Evolutionary conservation across 2,329 filamentous ascomycete species (phyloP).

Genomic region (Phoma sp.): DNA sequence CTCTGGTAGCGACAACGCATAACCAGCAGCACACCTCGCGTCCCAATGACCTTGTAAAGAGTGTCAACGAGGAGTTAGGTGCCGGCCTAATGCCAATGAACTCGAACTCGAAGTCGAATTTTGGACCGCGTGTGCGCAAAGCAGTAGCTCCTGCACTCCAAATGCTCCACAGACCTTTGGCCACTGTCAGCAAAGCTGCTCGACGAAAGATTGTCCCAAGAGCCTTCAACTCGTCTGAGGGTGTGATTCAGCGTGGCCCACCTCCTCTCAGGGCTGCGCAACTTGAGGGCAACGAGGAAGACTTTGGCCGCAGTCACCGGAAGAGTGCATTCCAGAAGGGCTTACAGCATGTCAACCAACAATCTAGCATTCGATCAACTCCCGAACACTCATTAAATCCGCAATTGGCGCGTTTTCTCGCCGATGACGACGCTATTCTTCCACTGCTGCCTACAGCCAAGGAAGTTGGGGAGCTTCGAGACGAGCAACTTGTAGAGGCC

Average conservation of each 20-base stretch:
- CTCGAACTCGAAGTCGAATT: neutral
- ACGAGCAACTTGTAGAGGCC: neutral
- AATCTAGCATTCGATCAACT: slow-evolving; percentile 22
- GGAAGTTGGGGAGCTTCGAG: slow-evolving; percentile 22
- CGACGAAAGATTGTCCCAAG: slow-evolving; percentile 2
- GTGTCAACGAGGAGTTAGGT: neutral
- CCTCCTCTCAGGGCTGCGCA: slow-evolving; percentile 46
- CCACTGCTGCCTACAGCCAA: slow-evolving; percentile 25
- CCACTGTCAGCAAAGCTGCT: neutral
- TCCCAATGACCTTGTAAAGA: neutral
- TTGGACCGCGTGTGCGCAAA: neutral
- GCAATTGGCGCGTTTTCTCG: slow-evolving; percentile 42
- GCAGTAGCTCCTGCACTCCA: slow-evolving; percentile 13
- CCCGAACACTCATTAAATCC: slow-evolving; percentile 30
- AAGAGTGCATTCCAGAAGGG: slow-evolving; percentile 48
- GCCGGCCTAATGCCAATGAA: neutral
- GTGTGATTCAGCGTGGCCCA: slow-evolving; percentile 1
- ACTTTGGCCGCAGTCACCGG: slow-evolving; percentile 44
- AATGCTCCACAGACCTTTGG: slow-evolving; percentile 18
- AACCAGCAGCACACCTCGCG: slow-evolving; percentile 25
- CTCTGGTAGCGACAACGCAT: slow-evolving; percentile 25
- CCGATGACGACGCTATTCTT: slow-evolving; percentile 36
- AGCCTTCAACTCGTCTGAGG: neutral
- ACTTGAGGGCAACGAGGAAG: slow-evolving; percentile 52
- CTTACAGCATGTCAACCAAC: slow-evolving; percentile 38